Evolutionary conservation across 108 stramenopile species (phyloP).

Genomic region (Hondaea fermentalgiana): DNA sequence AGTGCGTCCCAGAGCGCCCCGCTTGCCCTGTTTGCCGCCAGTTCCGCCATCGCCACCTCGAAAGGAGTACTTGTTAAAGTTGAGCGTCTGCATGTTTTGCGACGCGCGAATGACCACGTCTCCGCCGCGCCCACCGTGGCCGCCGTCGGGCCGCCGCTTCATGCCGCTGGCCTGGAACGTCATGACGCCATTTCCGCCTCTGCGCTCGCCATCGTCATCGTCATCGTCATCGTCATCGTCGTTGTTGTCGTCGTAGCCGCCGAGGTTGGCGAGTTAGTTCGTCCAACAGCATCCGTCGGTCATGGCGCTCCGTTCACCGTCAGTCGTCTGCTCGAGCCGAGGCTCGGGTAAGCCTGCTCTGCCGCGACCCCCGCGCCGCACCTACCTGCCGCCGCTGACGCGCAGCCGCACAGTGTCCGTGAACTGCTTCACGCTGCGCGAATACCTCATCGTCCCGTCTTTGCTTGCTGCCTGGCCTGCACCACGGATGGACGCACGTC

Average conservation of each 20-base stretch:
- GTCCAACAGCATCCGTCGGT: too few relatives aligned
- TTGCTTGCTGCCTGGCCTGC: not conserved
- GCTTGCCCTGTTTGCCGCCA: not conserved
- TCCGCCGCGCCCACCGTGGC: conserved; percentile 3
- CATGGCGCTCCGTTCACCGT: too few relatives aligned
- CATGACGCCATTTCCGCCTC: conserved; percentile 9
- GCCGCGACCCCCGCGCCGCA: not conserved
- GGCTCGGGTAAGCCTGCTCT: too few relatives aligned
- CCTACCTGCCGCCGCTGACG: conserved; percentile 1
- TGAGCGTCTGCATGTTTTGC: not conserved
- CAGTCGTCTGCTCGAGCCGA: too few relatives aligned
- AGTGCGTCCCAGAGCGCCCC: not conserved
- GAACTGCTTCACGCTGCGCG: not conserved
- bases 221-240: not conserved
- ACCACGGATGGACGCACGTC: not conserved
- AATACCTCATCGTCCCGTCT: not conserved
- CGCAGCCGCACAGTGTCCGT: conserved; percentile 9
- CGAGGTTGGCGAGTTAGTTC: too few relatives aligned
- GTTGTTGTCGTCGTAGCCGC: too few relatives aligned
- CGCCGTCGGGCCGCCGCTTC: not conserved
- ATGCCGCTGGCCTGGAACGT: not conserved
- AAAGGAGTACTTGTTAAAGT: not conserved
- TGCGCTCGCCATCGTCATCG: not conserved
- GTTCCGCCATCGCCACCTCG: not conserved
- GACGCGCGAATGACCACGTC: conserved; percentile 1